Conservation (phyloP, 768 basidiomycete species). For the Auricularia cornea region DNA sequence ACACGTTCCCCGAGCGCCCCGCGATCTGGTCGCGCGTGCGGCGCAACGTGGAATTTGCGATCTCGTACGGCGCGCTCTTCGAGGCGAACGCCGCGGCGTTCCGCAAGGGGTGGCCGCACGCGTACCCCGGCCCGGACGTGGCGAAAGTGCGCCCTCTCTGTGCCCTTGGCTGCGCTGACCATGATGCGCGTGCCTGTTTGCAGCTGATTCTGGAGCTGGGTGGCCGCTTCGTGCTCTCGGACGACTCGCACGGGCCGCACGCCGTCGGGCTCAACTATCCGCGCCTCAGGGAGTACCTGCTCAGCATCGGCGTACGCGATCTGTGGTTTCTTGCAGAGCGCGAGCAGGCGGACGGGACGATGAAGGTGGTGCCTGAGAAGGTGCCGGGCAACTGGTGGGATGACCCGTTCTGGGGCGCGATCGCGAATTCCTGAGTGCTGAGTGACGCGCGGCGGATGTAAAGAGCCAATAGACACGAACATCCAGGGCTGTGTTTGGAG, state of each 20-base stretch:
- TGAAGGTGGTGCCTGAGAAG: constrained; percentile 35
- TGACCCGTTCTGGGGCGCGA: constrained; percentile 47
- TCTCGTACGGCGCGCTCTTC: constrained; percentile 82
- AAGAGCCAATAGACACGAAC: no score
- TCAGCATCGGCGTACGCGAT: constrained; percentile 47
- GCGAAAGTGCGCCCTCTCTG: constrained; percentile 44
- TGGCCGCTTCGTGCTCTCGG: constrained; percentile 80
- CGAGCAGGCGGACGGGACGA: constrained; percentile 6
- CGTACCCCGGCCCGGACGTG: constrained; percentile 78
- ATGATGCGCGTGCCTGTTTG: background rate
- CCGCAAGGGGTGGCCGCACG: constrained; percentile 78
- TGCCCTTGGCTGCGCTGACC: constrained; percentile 4
- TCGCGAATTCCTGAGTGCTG: constrained; percentile 12
- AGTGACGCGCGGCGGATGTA: no score
- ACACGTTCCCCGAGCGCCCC: constrained; percentile 49
- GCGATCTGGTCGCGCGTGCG: constrained; percentile 55
- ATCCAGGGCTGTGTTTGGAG: no score
- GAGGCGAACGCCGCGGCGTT: constrained; percentile 91
- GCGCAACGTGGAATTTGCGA: constrained; percentile 66
- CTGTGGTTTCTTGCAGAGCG: constrained; percentile 50
- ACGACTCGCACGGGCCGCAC: constrained; percentile 90
- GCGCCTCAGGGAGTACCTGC: constrained; percentile 56
- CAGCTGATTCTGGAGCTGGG: constrained; percentile 63
- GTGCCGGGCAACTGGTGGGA: constrained; percentile 48
- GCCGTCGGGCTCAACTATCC: constrained; percentile 84